phyloP scores from a whole-genome alignment of 1,139 yeast species.

The Magnusiomyces magnusii region DNA sequence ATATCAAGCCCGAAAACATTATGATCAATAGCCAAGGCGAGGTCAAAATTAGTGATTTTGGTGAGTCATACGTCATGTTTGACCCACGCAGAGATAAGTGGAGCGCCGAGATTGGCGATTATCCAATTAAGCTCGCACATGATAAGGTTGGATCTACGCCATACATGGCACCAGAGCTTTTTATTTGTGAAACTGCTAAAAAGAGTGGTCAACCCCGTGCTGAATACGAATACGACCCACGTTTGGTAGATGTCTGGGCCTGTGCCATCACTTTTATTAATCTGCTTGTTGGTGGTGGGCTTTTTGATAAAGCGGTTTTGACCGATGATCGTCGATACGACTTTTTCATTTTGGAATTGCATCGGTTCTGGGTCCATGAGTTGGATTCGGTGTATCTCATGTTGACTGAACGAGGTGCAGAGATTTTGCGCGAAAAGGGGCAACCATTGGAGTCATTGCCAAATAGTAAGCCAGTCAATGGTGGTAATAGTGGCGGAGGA shows the following conservation, averaged over 20 bases:
- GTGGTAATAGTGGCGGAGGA: background rate
- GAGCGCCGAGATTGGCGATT: conserved; percentile 7
- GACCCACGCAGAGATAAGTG: conserved; percentile 9
- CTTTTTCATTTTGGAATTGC: conserved; percentile 20
- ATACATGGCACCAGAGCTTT: conserved; percentile 87
- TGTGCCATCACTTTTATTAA: conserved; percentile 91
- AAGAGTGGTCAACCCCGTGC: conserved; percentile 22
- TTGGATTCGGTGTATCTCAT: conserved; percentile 58
- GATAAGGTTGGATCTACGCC: conserved; percentile 61
- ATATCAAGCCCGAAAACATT: conserved; percentile 66
- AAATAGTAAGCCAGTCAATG: conserved; percentile 51
- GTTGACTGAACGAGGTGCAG: conserved; percentile 38
- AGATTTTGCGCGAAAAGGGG: conserved; percentile 48
- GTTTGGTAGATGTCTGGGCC: conserved; percentile 83
- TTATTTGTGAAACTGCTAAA: conserved; percentile 14
- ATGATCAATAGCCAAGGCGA: conserved; percentile 61
- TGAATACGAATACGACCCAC: conserved; percentile 52
- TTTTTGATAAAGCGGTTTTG: conserved; percentile 29
- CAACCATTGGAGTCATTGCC: conserved; percentile 55
- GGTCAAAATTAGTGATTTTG: conserved; percentile 64
- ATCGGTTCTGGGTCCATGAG: conserved; percentile 64
- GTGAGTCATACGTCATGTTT: conserved; percentile 15
- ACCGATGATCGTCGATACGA: conserved; percentile 25
- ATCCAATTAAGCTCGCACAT: conserved; percentile 12
- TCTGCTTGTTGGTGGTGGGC: conserved; percentile 42